Evolutionary conservation across 2,329 filamentous ascomycete species (phyloP), one percentile per base, ranked within the genome.

Genomic region (Lasiodiplodia sp.): DNA sequence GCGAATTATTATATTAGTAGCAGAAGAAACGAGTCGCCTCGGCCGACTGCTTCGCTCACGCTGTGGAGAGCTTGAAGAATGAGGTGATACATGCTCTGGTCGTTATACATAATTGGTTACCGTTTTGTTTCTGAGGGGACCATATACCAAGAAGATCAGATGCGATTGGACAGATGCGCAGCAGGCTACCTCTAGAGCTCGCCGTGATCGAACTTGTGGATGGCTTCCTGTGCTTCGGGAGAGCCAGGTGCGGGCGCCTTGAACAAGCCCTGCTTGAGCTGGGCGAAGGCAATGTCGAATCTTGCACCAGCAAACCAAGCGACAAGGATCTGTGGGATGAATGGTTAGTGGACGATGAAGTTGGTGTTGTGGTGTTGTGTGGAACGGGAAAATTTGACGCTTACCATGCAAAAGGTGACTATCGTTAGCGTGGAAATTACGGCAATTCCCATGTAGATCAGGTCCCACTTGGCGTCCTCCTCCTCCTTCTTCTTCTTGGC

Each of bases 261-360:
- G 68, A 69, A 69, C 31, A 69, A n/a, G 23, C 68, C 68, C 47
- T 85, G 70, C 83, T 84, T 84, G 71, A 92, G 73, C 73, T 90
- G 84, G 57, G 84, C 75, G 73, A 87, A 85, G 10, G 90, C 87
- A 70, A 91, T 82, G 78, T 97, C 93, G 79, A 97, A 96, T 68
- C 91, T 87, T 37, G 94, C 94, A 68, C 95, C 94, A 71, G 94
- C 85, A 63, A 91, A 82, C 87, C 89, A 97, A 11, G 95, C 95
- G 49, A 87, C 81, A 66, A 89, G 89, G 72, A 97, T 5, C 58
- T 64, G 38, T 14, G 11, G 25, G 18, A 5, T 11, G 12, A 18
- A 40, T 47, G 25, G 31, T 69, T 49, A 62, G 49, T 14, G n/a
- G 49, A 16, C 12, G 63, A 11, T 34, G 34, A 31, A 31, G 49